These are phyloP conservation scores for Fraxinus cuspidata DNA, from an alignment of 257 asterid genomes.

Conservation along the genomic window DNA sequence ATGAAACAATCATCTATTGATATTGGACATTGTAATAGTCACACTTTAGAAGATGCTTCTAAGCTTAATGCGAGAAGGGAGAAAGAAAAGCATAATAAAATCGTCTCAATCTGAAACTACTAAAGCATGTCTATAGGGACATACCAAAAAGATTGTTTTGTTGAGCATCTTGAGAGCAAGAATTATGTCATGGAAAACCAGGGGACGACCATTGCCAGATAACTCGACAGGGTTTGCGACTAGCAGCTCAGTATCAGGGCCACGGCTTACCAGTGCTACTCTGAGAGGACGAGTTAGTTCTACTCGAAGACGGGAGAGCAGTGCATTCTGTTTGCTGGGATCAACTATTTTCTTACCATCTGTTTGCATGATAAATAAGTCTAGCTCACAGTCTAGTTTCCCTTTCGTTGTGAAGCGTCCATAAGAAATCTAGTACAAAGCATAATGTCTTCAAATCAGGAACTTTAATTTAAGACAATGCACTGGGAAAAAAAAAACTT, in stretches of 20 bases:
- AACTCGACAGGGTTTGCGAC: constrained; percentile 88
- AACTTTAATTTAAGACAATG: background rate
- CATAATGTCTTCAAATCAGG: background rate
- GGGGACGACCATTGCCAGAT: constrained; percentile 87
- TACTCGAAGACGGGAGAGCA: constrained; percentile 59
- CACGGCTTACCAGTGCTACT: constrained; percentile 72
- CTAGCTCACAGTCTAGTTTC: constrained; percentile 68
- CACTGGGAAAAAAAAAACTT: background rate
- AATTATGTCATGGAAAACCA: constrained; percentile 81
- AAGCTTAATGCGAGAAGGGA: background rate
- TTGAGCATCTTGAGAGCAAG: constrained; percentile 81
- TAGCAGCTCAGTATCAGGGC: constrained; percentile 82
- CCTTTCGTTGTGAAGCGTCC: constrained; percentile 69
- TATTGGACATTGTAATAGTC: background rate
- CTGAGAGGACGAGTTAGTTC: constrained; percentile 86
- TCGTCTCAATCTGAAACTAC: background rate
- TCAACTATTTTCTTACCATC: constrained; percentile 87
- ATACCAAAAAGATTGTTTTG: constrained; percentile 74
- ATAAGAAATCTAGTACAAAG: constrained; percentile 61
- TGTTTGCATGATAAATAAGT: constrained; percentile 78
- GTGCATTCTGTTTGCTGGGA: constrained; percentile 52
- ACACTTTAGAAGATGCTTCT: background rate
- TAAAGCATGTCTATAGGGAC: constrained; percentile 16
- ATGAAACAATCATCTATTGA: background rate
- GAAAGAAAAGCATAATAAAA: background rate